Base-by-base conservation (phyloP, 2,329 filamentous ascomycete species). In the Geosmithia putterillii region DNA sequence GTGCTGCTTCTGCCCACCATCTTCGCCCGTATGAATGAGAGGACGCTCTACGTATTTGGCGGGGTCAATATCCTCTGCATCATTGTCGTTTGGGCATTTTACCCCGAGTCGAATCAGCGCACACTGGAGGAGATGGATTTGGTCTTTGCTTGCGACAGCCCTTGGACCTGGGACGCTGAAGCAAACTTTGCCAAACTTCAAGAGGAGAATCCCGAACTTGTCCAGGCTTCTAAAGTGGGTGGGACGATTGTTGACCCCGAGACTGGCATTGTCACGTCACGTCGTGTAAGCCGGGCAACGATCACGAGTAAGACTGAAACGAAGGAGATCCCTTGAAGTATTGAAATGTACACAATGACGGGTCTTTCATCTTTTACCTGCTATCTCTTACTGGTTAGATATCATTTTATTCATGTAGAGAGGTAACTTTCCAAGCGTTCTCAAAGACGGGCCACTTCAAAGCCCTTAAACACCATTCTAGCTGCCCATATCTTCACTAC, bases 81-180 rank as follows among this genome's bases (percentile, higher is more conserved):
- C 4, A 73, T 79, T 1, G 75, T 85, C 60, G 77, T 86, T 0
- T 88, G 80, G 78, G 79, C 79, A 0, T 53, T 88, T 0, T 87
- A 86, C 45, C 83, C 83, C 0, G 83, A 87, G 55, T 83, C 77
- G 3, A 85, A 81, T 53, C 79, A 84, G 56, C 72, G 83, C 0
- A 86, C 81, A 0, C 64, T 87, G 0, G 83, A 87, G 53, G 82
- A 86, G 53, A 86, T 87, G 66, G 78, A 88, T 47, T 60, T 86
- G 0, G 60, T 87, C 0, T 87, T 88, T 50, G 79, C 81, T 0
- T 71, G 77, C 1, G 67, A 79, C 17, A 79, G 70, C 0, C 74
- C 76, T 4, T 86, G 79, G 78, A 72, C 73, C 1, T 86, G 83
- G 82, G 78, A 83, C 42, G 81, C 79, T 0, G 80, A 84, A 60